phyloP scores from a whole-genome alignment of 306 rosid species.

The Clitoria ternatea region DNA sequence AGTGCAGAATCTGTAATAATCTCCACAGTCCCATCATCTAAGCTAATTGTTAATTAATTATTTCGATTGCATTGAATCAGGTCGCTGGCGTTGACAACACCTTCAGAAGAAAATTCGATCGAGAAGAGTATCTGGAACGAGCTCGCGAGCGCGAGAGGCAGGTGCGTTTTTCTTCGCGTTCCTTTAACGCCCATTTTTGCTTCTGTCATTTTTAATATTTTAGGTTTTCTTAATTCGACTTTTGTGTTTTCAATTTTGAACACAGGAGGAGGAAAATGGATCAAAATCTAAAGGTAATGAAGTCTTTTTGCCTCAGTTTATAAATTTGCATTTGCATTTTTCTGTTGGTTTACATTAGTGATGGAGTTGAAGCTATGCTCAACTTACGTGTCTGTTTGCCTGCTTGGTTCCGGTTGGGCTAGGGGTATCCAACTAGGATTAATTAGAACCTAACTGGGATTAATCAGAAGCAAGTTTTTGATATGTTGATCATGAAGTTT shows the following conservation, averaged over 20 bases:
- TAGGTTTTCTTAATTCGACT: not conserved
- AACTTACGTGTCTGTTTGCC: no score
- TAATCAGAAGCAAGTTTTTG: no score
- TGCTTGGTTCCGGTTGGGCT: no score
- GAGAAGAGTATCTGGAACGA: constrained; percentile 86
- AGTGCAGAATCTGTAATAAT: constrained; percentile 27
- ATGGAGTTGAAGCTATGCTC: not conserved
- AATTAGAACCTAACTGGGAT: no score
- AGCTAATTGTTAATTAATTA: no score
- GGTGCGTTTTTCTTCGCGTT: constrained; percentile 36
- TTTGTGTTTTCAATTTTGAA: constrained; percentile 12
- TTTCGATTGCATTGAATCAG: constrained; percentile 37
- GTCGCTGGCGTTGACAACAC: constrained; percentile 87
- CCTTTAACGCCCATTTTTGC: not conserved
- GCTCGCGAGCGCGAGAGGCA: constrained; percentile 93
- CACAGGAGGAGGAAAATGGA: constrained; percentile 59
- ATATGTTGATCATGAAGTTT: no score
- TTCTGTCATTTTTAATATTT: not conserved
- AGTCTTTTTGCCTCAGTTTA: no score
- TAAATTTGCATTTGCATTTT: no score
- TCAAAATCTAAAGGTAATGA: constrained; percentile 71
- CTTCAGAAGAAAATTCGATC: constrained; percentile 88
- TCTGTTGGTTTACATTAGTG: no score
- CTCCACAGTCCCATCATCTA: not conserved
- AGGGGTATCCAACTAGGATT: no score